These are phyloP conservation scores for Acidomyces sp. DNA, from an alignment of 495 filamentous ascomycete genomes.

Conservation along the genomic window DNA sequence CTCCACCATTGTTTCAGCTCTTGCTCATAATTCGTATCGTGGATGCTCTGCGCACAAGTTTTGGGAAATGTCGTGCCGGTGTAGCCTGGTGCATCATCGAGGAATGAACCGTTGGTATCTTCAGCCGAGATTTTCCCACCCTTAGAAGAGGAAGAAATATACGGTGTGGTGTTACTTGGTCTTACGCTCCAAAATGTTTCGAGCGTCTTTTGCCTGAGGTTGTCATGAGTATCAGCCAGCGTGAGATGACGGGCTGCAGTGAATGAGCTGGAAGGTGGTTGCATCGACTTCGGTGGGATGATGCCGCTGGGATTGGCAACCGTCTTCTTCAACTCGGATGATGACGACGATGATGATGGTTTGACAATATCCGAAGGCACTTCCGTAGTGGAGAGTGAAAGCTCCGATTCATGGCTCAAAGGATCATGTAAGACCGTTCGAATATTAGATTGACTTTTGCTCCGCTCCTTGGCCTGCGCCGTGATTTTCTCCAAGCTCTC, in stretches of 20 bases:
- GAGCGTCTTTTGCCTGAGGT: constrained; percentile 10
- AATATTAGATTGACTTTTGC: constrained; percentile 16
- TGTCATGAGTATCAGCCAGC: not conserved
- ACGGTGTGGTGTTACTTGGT: not conserved
- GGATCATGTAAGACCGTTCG: constrained; percentile 18
- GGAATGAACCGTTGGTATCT: constrained; percentile 23
- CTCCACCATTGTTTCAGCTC: constrained; percentile 25
- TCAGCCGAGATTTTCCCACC: constrained; percentile 12
- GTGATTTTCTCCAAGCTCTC: constrained; percentile 15
- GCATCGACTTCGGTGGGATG: not conserved
- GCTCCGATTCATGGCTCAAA: not conserved
- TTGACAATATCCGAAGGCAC: not conserved
- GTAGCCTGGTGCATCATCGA: constrained; percentile 5
- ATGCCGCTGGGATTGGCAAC: constrained; percentile 9
- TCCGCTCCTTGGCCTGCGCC: constrained; percentile 19
- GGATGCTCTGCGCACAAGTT: no score
- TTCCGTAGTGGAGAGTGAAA: not conserved
- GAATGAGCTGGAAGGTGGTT: not conserved
- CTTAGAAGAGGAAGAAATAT: not conserved
- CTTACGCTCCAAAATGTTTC: constrained; percentile 4
- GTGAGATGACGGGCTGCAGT: not conserved
- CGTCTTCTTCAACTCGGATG: constrained; percentile 5
- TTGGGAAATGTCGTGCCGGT: no score
- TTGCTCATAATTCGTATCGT: constrained; percentile 9
- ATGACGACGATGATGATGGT: not conserved